These are phyloP conservation scores for Davidsoniella neocaledoniae DNA, from an alignment of 2,329 filamentous ascomycete genomes.

Conservation along the genomic window DNA sequence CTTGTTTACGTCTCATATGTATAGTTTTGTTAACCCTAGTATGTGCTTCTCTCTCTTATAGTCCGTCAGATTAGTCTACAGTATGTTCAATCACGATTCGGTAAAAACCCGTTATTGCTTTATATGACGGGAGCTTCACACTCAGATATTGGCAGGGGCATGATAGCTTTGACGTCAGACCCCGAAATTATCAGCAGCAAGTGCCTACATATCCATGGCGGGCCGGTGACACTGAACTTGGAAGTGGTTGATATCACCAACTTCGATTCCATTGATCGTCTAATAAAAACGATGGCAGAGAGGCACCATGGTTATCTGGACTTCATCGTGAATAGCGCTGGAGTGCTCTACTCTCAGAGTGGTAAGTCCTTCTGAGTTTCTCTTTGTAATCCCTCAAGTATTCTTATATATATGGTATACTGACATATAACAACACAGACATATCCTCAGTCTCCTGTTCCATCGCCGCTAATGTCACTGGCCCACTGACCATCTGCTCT, in stretches of 20 bases:
- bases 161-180: background rate
- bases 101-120: background rate
- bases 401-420: too few species aligned
- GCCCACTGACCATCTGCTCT: background rate
- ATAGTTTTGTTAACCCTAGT: too few species aligned
- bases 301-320: slow-evolving; percentile 2
- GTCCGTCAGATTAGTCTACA: slow-evolving; percentile 3
- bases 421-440: background rate
- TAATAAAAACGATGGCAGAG: background rate
- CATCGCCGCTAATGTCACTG: background rate
- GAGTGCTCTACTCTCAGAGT: background rate
- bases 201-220: background rate
- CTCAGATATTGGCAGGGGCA: background rate
- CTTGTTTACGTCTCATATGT: too few species aligned
- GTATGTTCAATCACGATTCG: background rate
- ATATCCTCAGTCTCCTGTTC: background rate
- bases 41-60: background rate
- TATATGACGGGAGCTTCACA: slow-evolving; percentile 3
- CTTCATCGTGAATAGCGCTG: slow-evolving; percentile 1
- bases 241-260: slow-evolving; percentile 4
- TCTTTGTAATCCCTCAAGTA: background rate
- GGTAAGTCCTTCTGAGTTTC: background rate
- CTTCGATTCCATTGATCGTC: background rate
- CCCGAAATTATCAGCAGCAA: background rate
- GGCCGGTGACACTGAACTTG: slow-evolving; percentile 1